A percentile compares a stretch with the other conserved stretches of the same genome.
These are phyloP conservation scores for Ilyonectria mors-panacis DNA, from an alignment of 2,329 filamentous ascomycete species.

Conservation along the genomic window DNA sequence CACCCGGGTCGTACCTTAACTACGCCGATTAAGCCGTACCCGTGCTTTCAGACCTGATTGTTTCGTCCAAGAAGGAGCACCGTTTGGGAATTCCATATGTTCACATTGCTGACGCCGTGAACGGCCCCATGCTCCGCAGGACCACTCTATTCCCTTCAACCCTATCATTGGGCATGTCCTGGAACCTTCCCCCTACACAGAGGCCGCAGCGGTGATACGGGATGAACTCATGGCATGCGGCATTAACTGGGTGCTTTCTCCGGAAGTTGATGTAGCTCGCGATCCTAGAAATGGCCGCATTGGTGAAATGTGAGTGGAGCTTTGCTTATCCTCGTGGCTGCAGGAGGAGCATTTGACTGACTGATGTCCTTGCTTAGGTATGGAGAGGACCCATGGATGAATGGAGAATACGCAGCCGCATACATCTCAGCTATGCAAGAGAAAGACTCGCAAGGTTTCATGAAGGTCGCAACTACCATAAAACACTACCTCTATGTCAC, in stretches of 20 bases:
- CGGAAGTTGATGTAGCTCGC: not conserved
- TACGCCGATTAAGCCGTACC: not conserved
- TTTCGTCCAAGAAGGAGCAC: not conserved
- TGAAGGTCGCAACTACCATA: conserved; percentile 3
- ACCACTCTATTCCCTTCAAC: conserved; percentile 1
- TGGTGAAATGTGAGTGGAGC: not conserved
- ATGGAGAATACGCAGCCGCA: not conserved
- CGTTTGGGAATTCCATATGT: not conserved
- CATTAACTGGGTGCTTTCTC: not conserved
- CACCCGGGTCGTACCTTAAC: not conserved
- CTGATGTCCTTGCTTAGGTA: not conserved
- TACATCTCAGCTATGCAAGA: conserved; percentile 1
- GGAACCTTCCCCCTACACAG: not conserved
- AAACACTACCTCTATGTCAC: not conserved
- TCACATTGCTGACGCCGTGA: not conserved
- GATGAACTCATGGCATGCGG: not conserved
- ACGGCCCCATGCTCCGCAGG: not conserved
- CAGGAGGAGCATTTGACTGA: not conserved
- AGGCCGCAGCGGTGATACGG: not conserved
- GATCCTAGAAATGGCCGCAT: not conserved
- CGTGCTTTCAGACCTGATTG: not conserved
- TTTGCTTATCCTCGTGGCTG: not conserved
- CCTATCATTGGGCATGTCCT: not conserved
- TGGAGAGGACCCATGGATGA: conserved; percentile 2
- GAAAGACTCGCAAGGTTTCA: not conserved